Evolutionary conservation across 202 grass and related monocot genomes (phyloP).

Genomic region (Cymbopogon flexuosus): DNA sequence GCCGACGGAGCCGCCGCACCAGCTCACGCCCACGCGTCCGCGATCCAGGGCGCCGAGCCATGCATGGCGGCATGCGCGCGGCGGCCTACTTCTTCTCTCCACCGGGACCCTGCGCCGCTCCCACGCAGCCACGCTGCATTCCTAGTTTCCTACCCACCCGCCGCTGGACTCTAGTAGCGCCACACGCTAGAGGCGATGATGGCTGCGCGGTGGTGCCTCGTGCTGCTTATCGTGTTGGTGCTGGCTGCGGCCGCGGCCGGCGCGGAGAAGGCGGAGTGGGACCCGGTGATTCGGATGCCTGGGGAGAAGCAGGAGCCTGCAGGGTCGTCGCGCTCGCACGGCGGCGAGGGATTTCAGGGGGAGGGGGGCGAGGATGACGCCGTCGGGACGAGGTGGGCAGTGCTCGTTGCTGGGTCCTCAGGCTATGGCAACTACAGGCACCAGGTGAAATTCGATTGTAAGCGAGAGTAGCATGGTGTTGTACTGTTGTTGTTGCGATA

Average conservation of each 20-base stretch:
- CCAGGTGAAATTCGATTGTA: slow-evolving; percentile 47
- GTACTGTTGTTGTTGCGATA: not conserved
- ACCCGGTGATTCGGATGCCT: slow-evolving; percentile 57
- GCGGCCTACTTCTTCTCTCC: slow-evolving; percentile 24
- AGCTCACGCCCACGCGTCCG: slow-evolving; percentile 47
- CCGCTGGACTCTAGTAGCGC: not conserved
- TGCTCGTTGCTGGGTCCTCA: slow-evolving; percentile 78
- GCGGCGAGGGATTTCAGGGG: not conserved
- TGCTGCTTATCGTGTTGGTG: slow-evolving; percentile 14
- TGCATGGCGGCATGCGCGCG: slow-evolving; percentile 42
- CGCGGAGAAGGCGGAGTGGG: slow-evolving; percentile 39
- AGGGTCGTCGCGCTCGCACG: not conserved
- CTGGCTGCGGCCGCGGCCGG: slow-evolving; percentile 21
- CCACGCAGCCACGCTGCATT: not conserved
- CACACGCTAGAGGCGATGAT: not conserved
- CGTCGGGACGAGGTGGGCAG: slow-evolving; percentile 81
- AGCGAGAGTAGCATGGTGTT: not conserved
- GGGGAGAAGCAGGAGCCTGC: slow-evolving; percentile 24
- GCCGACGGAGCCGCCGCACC: slow-evolving; percentile 41
- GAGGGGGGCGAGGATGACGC: slow-evolving; percentile 32
- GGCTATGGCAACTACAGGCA: slow-evolving; percentile 85
- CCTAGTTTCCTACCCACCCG: not conserved
- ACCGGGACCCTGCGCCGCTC: not conserved
- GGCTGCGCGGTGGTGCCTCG: slow-evolving; percentile 14
- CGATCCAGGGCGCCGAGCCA: not conserved